Evolutionary conservation across 164 flowering plant genomes (phyloP).

Genomic region (Euptelea pleiosperma): DNA sequence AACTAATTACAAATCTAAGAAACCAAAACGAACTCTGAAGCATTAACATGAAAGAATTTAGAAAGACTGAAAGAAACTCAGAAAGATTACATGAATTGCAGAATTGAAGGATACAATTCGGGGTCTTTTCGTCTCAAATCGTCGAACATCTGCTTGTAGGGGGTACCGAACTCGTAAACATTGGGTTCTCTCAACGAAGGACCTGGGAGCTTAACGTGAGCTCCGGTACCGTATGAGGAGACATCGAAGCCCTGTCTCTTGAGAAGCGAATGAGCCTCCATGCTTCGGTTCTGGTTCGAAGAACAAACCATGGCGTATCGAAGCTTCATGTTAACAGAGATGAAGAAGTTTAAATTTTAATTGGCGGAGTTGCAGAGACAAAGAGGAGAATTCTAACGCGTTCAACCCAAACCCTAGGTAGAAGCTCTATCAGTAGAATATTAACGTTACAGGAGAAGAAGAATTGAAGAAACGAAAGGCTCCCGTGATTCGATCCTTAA

Average conservation of each 20-base stretch:
- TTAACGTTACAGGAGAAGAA: too few species aligned
- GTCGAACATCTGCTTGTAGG: slow-evolving; percentile 94
- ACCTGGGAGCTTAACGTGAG: slow-evolving; percentile 97
- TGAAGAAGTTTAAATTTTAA: too few species aligned
- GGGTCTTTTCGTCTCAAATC: slow-evolving; percentile 91
- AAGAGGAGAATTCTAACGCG: not conserved
- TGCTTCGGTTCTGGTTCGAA: slow-evolving; percentile 95
- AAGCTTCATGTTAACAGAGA: slow-evolving; percentile 41
- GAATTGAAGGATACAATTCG: slow-evolving; percentile 65
- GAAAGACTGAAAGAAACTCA: not conserved
- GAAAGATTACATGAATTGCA: not conserved
- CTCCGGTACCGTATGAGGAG: slow-evolving; percentile 86
- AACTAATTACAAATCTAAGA: not conserved
- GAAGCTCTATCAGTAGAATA: too few species aligned
- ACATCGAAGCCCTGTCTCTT: slow-evolving; percentile 84
- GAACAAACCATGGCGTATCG: slow-evolving; percentile 97
- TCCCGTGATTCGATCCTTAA: too few species aligned
- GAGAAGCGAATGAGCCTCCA: slow-evolving; percentile 89
- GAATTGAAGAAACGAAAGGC: too few species aligned
- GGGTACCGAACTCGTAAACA: slow-evolving; percentile 94
- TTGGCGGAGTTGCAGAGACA: slow-evolving; percentile 1
- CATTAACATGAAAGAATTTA: not conserved
- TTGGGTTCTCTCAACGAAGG: slow-evolving; percentile 96
- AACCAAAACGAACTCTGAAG: not conserved
- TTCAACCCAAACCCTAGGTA: too few species aligned